These are phyloP conservation scores for Thalassiosira livingstoniorum DNA, from an alignment of 352 stramenopile species.

Conservation along the genomic window DNA sequence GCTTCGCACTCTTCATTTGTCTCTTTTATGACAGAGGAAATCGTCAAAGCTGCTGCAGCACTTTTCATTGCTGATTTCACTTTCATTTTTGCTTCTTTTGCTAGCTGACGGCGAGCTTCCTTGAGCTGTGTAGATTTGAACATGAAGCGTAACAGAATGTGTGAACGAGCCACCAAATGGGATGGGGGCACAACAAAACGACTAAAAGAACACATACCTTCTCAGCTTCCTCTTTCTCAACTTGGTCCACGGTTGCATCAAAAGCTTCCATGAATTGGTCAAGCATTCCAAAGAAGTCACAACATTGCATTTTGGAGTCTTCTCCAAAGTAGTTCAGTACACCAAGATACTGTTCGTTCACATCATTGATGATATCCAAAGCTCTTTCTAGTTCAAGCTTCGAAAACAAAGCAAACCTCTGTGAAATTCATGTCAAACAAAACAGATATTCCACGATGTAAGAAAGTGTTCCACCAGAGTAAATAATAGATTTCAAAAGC, in stretches of 20 bases:
- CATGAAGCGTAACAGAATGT: background rate
- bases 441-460: constrained; percentile 63
- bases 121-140: constrained; percentile 27
- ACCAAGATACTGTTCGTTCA: constrained; percentile 68
- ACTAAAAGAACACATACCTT: background rate
- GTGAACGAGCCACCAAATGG: background rate
- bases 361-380: constrained; percentile 62
- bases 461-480: no score
- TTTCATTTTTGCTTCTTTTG: constrained; percentile 55
- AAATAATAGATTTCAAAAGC: constrained; percentile 51
- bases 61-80: constrained; percentile 51
- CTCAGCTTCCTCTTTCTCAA: constrained; percentile 70
- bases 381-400: constrained; percentile 67
- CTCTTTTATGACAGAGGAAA: constrained; percentile 12
- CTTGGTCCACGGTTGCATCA: constrained; percentile 69
- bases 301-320: constrained; percentile 78
- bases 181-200: background rate
- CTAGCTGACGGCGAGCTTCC: constrained; percentile 34
- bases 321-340: constrained; percentile 87
- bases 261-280: constrained; percentile 81
- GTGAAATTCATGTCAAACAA: constrained; percentile 73
- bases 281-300: constrained; percentile 85
- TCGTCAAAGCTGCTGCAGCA: constrained; percentile 22
- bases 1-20: background rate
- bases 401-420: constrained; percentile 76